Conservation (phyloP, 2,329 filamentous ascomycete species). For the Alternaria longipes region DNA sequence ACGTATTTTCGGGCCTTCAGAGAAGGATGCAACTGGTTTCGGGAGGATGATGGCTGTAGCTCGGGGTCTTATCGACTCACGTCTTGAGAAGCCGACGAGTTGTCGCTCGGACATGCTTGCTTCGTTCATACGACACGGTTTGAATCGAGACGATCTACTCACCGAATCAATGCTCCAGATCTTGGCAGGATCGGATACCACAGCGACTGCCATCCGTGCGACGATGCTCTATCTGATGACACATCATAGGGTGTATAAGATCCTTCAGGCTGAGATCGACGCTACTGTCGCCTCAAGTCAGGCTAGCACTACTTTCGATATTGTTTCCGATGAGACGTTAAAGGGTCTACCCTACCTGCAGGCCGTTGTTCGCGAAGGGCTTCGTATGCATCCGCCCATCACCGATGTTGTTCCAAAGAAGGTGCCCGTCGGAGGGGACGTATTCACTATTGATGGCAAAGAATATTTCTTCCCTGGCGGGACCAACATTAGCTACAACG, state of each 20-base stretch:
- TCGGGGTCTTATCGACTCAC: slow-evolving; percentile 29
- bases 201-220: slow-evolving; percentile 63
- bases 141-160: slow-evolving; percentile 52
- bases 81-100: slow-evolving; percentile 49
- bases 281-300: slow-evolving; percentile 38
- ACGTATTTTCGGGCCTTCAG: slow-evolving; percentile 31
- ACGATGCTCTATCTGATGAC: slow-evolving; percentile 62
- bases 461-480: slow-evolving; percentile 38
- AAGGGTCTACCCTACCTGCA: slow-evolving; percentile 54
- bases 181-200: slow-evolving; percentile 66
- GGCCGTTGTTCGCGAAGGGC: slow-evolving; percentile 57
- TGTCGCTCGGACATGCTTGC: slow-evolving; percentile 63
- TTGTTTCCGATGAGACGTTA: slow-evolving; percentile 59
- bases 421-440: slow-evolving; percentile 4
- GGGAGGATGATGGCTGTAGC: slow-evolving; percentile 35
- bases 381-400: slow-evolving; percentile 53
- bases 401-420: slow-evolving; percentile 37
- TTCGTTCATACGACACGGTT: slow-evolving; percentile 58
- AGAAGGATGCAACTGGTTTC: slow-evolving; percentile 44
- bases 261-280: slow-evolving; percentile 58
- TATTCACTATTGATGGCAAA: slow-evolving; percentile 28
- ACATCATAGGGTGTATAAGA: slow-evolving; percentile 55
- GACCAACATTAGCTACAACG: slow-evolving; percentile 39
- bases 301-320: slow-evolving; percentile 25
- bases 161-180: slow-evolving; percentile 56